Percentiles rank a stretch among this genome's conserved stretches.
phyloP scores from a whole-genome alignment of 2,329 filamentous ascomycete species.

The Botryotinia calthae region DNA sequence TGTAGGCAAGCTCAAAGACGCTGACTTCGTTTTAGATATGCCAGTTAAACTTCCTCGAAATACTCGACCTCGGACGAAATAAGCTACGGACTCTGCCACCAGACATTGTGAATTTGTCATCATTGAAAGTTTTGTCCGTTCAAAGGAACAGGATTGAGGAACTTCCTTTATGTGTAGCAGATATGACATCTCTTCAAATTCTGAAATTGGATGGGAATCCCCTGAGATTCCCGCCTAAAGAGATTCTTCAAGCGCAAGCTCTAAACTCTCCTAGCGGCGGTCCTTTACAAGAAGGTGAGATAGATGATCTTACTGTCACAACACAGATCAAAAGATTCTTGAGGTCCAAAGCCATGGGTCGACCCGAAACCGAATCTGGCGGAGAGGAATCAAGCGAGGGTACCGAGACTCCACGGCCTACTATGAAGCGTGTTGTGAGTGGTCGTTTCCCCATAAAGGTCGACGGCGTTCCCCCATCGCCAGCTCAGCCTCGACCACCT shows the following conservation, averaged over 20 bases:
- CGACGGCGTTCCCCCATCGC: constrained; percentile 72
- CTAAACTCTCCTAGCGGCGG: constrained; percentile 54
- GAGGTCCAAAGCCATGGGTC: constrained; percentile 49
- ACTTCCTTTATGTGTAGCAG: constrained; percentile 77
- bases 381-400: constrained; percentile 68
- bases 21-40: constrained; percentile 61
- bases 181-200: constrained; percentile 86
- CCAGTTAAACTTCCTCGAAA: constrained; percentile 81
- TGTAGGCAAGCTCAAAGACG: neutral
- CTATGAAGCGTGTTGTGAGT: constrained; percentile 58
- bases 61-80: constrained; percentile 88
- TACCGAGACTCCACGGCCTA: constrained; percentile 71
- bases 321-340: constrained; percentile 61
- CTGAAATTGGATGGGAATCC: constrained; percentile 89
- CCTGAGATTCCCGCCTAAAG: constrained; percentile 73
- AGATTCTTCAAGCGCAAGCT: constrained; percentile 60
- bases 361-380: constrained; percentile 54
- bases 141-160: constrained; percentile 84
- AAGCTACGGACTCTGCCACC: constrained; percentile 74
- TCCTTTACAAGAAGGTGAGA: constrained; percentile 55
- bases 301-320: constrained; percentile 59
- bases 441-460: constrained; percentile 69
- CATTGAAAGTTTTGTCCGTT: constrained; percentile 84
- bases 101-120: constrained; percentile 76
- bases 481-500: constrained; percentile 63